Conservation (phyloP, 228 moss, liverwort and hornwort species). For the Sphagnum magellanicum region DNA sequence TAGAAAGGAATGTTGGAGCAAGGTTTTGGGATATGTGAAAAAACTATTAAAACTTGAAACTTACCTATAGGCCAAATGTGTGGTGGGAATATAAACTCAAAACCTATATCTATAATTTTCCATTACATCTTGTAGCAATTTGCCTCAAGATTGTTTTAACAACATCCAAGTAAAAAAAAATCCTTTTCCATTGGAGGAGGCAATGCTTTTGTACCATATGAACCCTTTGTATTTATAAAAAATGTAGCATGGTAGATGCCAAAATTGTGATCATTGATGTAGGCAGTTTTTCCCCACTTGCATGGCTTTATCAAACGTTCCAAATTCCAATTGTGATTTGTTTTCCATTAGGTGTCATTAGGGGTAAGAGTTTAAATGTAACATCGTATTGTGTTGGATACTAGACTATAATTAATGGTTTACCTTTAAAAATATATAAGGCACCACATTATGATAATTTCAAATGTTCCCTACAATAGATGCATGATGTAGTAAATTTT, state of each 20-base stretch:
- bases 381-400: conserved; percentile 77
- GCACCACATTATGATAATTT: neutral
- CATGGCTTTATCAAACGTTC: conserved; percentile 64
- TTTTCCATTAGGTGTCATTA: conserved; percentile 80
- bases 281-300: conserved; percentile 24
- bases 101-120: conserved; percentile 4
- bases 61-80: conserved; percentile 29
- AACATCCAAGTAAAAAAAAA: conserved; percentile 17
- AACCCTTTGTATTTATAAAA: conserved; percentile 48
- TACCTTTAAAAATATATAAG: conserved; percentile 23
- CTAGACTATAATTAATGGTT: conserved; percentile 44
- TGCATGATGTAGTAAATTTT: conserved; percentile 51
- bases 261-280: neutral
- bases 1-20: conserved; percentile 43
- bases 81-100: conserved; percentile 30
- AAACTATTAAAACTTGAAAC: conserved; percentile 13
- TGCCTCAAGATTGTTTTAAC: conserved; percentile 9
- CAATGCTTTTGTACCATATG: conserved; percentile 65
- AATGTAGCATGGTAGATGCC: conserved; percentile 14
- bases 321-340: conserved; percentile 59
- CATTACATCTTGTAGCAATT: conserved; percentile 19
- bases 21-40: conserved; percentile 32
- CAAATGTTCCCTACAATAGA: conserved; percentile 26
- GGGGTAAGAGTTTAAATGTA: conserved; percentile 80
- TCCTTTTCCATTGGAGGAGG: conserved; percentile 72